Conservation (phyloP, 2,329 filamentous ascomycete genomes). For the Aspergillus jensenii region DNA sequence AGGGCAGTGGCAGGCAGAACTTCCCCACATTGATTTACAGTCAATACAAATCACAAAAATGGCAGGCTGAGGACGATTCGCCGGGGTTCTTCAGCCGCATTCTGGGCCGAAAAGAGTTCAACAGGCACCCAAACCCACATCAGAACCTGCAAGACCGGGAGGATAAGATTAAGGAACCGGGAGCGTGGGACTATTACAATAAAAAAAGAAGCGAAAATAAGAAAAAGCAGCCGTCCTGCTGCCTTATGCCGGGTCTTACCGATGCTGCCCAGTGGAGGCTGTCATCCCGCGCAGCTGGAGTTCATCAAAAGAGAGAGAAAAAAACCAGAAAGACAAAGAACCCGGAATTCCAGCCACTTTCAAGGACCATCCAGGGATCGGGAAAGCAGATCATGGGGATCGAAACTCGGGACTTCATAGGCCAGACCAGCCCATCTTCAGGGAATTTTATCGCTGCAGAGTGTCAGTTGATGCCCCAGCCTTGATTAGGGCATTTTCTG, state of each 20-base stretch:
- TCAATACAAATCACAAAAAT: background rate
- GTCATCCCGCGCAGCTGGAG: background rate
- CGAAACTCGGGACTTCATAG: background rate
- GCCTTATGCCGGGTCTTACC: constrained; percentile 14
- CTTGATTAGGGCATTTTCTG: constrained; percentile 6
- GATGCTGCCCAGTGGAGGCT: constrained; percentile 13
- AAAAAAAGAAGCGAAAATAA: background rate
- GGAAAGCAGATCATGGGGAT: constrained; percentile 2
- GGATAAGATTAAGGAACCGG: background rate
- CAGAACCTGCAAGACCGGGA: background rate
- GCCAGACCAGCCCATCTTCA: background rate
- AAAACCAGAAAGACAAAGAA: background rate
- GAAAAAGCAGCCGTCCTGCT: background rate
- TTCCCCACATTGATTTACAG: background rate
- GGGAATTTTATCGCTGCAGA: background rate
- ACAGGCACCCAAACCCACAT: background rate
- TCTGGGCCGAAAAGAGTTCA: background rate
- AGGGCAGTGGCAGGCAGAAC: constrained; percentile 7
- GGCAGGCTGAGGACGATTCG: background rate
- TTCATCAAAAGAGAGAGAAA: background rate
- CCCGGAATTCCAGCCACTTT: background rate
- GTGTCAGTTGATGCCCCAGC: constrained; percentile 10
- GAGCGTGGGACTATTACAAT: background rate
- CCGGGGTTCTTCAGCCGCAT: background rate
- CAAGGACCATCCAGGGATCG: background rate